Evolutionary conservation across 1,284 basidiomycete species (phyloP), one percentile per base, ranked within the genome.

Genomic region (Gymnopus androsaceus): DNA sequence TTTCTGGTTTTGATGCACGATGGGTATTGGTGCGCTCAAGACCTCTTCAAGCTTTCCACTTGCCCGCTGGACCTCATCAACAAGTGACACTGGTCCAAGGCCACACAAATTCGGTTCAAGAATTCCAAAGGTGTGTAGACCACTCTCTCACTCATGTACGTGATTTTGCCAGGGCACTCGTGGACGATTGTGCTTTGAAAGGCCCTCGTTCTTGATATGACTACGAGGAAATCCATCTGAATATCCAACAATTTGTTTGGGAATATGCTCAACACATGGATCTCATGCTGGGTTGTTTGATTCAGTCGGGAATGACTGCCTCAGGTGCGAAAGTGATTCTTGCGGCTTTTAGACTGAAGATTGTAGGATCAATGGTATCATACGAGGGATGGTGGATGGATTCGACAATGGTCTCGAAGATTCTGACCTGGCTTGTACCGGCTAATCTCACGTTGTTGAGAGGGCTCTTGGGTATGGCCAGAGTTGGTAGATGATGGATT

Each of bases 401-500:
- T 0, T 64, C 66, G 14, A 59, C 60, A 0, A 46, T 71, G 0
- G 63, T 67, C 0, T 48, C 62, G 37, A 70, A 72, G 37, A 58
- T 75, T 1, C n/a, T 64, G 0, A 63, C 69, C 4, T 75, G 74
- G 74, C 64, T 60, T 0, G 5, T 51, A 2, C 67, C 64, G 12
- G 38, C 34, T 1, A 63, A 49, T 21, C 57, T 71, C 2, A 53
- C 66, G 0, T 66, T 75, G 44, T 65, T 77, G 1, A 60, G 68
- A 0, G 62, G 63, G 2, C 76, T 77, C 41, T 58, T 76, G 1
- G 71, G 73, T 0, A 58, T 64, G 0, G 63, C 64, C 0, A 70
- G 73, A 0, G 64, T 67, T 3, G 63, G 63, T 0, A 17, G 70
- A 0, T 58, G 57, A n/a, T 76, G 69, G 67, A 73, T 76, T 8